Evolutionary conservation across 805 yeast species (phyloP).

Genomic region (Metschnikowia cubensis): DNA sequence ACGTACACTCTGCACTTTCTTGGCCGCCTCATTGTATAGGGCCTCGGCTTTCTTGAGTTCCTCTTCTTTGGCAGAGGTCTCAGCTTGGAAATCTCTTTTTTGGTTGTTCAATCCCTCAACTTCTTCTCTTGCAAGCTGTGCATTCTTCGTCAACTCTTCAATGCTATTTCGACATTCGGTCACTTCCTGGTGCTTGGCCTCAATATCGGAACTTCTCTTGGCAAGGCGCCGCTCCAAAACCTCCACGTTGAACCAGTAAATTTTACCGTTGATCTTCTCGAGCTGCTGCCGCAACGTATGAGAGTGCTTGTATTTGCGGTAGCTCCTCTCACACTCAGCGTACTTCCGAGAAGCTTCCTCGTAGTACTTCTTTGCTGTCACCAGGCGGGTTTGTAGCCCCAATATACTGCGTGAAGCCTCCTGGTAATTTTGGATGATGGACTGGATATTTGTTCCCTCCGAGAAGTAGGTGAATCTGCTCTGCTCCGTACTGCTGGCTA

Average conservation of each 20-base stretch:
- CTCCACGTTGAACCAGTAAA: conserved; percentile 40
- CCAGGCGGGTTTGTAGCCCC: conserved; percentile 26
- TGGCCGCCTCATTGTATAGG: conserved; percentile 6
- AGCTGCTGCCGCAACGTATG: conserved; percentile 32
- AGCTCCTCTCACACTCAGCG: conserved; percentile 26
- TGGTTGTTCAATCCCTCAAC: neutral
- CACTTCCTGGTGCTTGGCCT: conserved; percentile 11
- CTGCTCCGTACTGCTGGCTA: conserved; percentile 69
- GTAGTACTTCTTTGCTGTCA: conserved; percentile 23
- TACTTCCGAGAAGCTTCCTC: conserved; percentile 26
- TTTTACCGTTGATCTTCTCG: conserved; percentile 36
- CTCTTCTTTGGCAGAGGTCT: neutral
- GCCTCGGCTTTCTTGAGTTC: conserved; percentile 7
- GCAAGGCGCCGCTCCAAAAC: conserved; percentile 25
- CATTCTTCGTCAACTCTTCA: conserved; percentile 8
- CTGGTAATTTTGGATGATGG: conserved; percentile 53
- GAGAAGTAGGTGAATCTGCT: conserved; percentile 74
- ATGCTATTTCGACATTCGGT: conserved; percentile 20
- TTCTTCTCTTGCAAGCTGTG: neutral
- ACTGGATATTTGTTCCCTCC: conserved; percentile 74
- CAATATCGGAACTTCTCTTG: conserved; percentile 16
- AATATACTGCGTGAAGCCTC: conserved; percentile 26
- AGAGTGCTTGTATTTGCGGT: conserved; percentile 32
- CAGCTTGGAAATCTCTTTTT: neutral
- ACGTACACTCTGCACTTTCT: conserved; percentile 9